A percentile compares a stretch with the other conserved stretches of the same genome.
Evolutionary conservation across 164 flowering plant genomes (phyloP).

Genomic region (Amborella trichopoda): DNA sequence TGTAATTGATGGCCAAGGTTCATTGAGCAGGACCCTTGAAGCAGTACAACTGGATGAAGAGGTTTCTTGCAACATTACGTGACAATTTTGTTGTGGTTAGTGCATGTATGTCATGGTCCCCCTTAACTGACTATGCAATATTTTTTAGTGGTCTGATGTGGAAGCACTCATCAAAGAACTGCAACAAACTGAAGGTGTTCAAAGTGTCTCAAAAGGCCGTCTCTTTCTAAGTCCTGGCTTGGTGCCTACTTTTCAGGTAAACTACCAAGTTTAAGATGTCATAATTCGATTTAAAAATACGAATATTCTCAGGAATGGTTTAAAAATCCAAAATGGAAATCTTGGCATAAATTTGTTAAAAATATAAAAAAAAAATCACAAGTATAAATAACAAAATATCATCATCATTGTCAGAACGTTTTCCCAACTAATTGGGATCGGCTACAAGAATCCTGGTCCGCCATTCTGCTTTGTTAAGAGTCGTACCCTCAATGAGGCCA

Average conservation of each 20-base stretch:
- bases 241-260: constrained; percentile 93
- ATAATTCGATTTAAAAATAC: no score
- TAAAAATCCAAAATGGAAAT: no score
- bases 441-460: no score
- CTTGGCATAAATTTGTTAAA: no score
- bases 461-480: no score
- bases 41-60: constrained; percentile 47
- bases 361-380: no score
- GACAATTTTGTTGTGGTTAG: not conserved
- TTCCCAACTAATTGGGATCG: no score
- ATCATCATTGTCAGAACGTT: no score
- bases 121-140: not conserved
- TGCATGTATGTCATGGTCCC: not conserved
- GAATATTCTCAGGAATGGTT: no score
- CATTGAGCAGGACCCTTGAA: constrained; percentile 35
- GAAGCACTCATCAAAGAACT: constrained; percentile 77
- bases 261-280: no score
- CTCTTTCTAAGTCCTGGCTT: constrained; percentile 90
- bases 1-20: constrained; percentile 48
- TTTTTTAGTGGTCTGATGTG: constrained; percentile 79
- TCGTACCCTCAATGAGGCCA: no score
- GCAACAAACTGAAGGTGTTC: constrained; percentile 50
- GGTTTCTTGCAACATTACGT: constrained; percentile 27
- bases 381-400: no score
- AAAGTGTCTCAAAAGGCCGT: constrained; percentile 74